phyloP scores from a whole-genome alignment of 2,329 filamentous ascomycete genomes.

The Colletotrichum endophyticum region DNA sequence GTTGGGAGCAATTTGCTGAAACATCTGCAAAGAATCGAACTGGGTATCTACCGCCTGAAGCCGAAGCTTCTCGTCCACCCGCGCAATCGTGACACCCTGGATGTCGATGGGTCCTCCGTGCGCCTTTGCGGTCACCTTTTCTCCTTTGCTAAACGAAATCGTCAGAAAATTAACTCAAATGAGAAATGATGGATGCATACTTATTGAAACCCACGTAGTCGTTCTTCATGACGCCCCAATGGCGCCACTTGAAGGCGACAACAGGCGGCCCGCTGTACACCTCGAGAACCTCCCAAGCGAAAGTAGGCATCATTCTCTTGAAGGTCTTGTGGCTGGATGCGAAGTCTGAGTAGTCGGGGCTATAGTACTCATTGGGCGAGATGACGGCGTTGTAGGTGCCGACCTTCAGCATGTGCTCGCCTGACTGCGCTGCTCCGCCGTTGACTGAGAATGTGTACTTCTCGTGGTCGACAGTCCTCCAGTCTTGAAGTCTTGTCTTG shows the following conservation, averaged over 20 bases:
- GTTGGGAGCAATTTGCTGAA: constrained; percentile 58
- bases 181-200: constrained; percentile 43
- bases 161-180: background rate
- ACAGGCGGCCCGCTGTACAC: constrained; percentile 69
- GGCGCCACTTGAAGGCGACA: constrained; percentile 69
- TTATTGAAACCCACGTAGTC: constrained; percentile 70
- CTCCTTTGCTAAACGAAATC: constrained; percentile 52
- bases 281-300: constrained; percentile 74
- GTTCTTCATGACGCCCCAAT: constrained; percentile 71
- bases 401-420: constrained; percentile 68
- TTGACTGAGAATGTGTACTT: constrained; percentile 70
- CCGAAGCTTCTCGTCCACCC: constrained; percentile 64
- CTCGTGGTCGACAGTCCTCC: constrained; percentile 66
- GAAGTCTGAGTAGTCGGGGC: constrained; percentile 65
- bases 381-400: constrained; percentile 75
- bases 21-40: constrained; percentile 72
- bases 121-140: constrained; percentile 66
- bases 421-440: constrained; percentile 59
- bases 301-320: constrained; percentile 75
- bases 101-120: constrained; percentile 68
- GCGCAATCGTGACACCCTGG: constrained; percentile 65
- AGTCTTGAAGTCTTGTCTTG: constrained; percentile 65
- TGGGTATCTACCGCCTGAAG: constrained; percentile 65
- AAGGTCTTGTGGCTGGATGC: constrained; percentile 71
- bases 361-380: constrained; percentile 67